phyloP scores from a whole-genome alignment of 495 filamentous ascomycete species.

The Amniculicola lignicola region DNA sequence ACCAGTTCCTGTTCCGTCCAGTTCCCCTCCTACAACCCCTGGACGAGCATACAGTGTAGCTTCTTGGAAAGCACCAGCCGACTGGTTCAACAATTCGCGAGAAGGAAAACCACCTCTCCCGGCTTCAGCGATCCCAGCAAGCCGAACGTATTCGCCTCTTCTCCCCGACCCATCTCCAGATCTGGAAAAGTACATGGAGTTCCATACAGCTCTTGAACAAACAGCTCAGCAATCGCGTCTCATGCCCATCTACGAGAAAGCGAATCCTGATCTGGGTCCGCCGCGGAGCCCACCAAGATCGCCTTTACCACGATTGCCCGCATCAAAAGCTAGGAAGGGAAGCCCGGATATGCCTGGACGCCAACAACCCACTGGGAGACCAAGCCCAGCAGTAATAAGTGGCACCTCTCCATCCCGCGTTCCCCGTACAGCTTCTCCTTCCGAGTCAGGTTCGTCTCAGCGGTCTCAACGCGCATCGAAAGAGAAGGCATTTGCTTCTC shows the following conservation, averaged over 20 bases:
- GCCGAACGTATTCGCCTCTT: conserved; percentile 25
- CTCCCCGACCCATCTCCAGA: conserved; percentile 25
- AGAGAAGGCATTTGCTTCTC: conserved; percentile 22
- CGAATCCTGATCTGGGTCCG: conserved; percentile 10
- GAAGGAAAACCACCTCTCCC: neutral
- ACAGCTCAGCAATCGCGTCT: neutral
- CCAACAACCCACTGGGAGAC: neutral
- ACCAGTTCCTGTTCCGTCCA: no score
- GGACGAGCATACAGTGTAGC: neutral
- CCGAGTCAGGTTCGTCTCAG: neutral
- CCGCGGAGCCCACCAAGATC: conserved; percentile 21
- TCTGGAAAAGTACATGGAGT: conserved; percentile 15
- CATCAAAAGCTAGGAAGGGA: neutral
- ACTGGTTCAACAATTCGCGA: conserved; percentile 12
- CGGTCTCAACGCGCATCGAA: conserved; percentile 11
- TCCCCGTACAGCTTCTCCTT: conserved; percentile 5
- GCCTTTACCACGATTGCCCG: conserved; percentile 10
- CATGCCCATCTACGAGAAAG: conserved; percentile 11
- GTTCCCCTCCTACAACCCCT: conserved; percentile 1
- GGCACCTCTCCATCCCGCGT: no score
- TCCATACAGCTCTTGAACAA: neutral
- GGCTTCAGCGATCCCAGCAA: neutral
- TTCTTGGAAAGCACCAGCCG: conserved; percentile 26
- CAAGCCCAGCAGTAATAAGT: no score
- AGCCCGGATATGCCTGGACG: neutral